Percentiles rank a stretch among this genome's conserved stretches.
These are phyloP conservation scores for Lentinula aciculospora DNA, from an alignment of 768 basidiomycete genomes.

Conservation along the genomic window DNA sequence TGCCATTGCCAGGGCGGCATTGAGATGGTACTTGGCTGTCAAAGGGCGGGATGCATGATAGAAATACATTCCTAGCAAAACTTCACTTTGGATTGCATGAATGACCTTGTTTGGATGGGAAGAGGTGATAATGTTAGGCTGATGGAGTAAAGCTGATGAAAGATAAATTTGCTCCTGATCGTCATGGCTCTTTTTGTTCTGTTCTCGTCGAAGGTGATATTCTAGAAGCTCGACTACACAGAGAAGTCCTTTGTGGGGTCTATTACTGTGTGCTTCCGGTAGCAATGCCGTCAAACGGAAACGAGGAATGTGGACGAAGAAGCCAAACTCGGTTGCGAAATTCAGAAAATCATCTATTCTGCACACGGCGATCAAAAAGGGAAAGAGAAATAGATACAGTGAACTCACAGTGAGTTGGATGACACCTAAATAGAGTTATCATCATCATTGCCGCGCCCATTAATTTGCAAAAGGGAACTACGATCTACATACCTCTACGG, in stretches of 20 bases:
- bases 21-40: neutral
- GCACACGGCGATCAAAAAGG: neutral
- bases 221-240: neutral
- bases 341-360: neutral
- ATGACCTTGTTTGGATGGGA: neutral
- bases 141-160: neutral
- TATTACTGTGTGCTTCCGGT: neutral
- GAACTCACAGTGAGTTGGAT: neutral
- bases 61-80: neutral
- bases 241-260: neutral
- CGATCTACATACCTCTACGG: neutral
- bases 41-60: neutral
- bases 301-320: neutral
- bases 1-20: neutral
- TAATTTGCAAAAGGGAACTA: neutral
- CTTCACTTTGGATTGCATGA: neutral
- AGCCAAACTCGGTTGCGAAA: neutral
- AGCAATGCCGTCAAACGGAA: neutral
- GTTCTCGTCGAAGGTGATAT: neutral
- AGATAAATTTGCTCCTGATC: neutral
- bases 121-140: neutral
- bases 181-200: neutral
- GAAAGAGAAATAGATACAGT: neutral
- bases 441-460: neutral
- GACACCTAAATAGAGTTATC: neutral